These are phyloP conservation scores for Penicillium turbatum DNA, from an alignment of 495 filamentous ascomycete genomes.

Conservation along the genomic window DNA sequence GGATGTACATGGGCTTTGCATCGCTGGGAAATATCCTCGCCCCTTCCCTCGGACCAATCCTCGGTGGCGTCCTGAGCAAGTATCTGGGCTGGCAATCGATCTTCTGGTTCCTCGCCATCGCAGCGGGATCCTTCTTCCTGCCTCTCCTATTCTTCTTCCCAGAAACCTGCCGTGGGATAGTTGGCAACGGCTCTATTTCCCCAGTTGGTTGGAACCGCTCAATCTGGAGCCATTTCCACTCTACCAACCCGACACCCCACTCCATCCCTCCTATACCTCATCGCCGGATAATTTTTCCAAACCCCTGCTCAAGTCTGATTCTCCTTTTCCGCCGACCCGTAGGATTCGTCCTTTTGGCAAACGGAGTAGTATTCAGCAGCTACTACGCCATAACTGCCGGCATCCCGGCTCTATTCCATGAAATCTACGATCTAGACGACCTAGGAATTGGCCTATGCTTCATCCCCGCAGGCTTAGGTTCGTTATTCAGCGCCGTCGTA, in stretches of 20 bases:
- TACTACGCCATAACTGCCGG: slow-evolving; percentile 36
- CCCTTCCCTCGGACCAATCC: slow-evolving; percentile 51
- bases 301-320: slow-evolving; percentile 34
- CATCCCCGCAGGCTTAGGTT: slow-evolving; percentile 46
- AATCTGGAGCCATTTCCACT: slow-evolving; percentile 25
- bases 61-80: slow-evolving; percentile 60
- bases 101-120: slow-evolving; percentile 70
- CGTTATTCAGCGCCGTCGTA: slow-evolving; percentile 66
- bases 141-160: slow-evolving; percentile 36
- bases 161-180: slow-evolving; percentile 40
- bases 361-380: slow-evolving; percentile 35
- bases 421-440: slow-evolving; percentile 30
- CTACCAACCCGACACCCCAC: slow-evolving; percentile 42
- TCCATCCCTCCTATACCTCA: slow-evolving; percentile 40
- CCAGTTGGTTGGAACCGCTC: slow-evolving; percentile 23
- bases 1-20: slow-evolving; percentile 43
- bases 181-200: slow-evolving; percentile 37
- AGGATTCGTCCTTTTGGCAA: slow-evolving; percentile 47
- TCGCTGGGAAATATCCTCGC: slow-evolving; percentile 34
- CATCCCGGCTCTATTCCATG: slow-evolving; percentile 27
- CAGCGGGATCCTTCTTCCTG: slow-evolving; percentile 37
- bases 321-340: slow-evolving; percentile 53
- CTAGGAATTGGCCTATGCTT: slow-evolving; percentile 36
- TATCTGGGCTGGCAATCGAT: slow-evolving; percentile 67
- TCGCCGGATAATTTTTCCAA: slow-evolving; percentile 11